Evolutionary conservation across 495 filamentous ascomycete species (phyloP).

Genomic region (Penicillium parvum): DNA sequence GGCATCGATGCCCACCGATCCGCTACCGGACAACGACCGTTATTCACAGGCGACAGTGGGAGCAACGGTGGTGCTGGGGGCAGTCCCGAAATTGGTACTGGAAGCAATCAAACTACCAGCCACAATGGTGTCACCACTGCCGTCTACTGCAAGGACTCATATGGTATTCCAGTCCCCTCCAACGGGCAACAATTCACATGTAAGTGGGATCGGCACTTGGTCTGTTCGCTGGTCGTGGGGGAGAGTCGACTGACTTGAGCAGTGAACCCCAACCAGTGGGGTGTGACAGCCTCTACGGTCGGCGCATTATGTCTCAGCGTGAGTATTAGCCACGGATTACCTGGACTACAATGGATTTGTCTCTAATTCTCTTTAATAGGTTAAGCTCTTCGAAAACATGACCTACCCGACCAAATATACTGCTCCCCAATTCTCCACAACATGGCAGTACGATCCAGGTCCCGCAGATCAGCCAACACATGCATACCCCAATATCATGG

Average conservation of each 20-base stretch:
- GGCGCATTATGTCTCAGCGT: slow-evolving; percentile 30
- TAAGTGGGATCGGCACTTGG: slow-evolving; percentile 13
- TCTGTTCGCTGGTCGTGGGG: neutral
- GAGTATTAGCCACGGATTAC: slow-evolving; percentile 2
- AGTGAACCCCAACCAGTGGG: slow-evolving; percentile 37
- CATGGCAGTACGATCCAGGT: slow-evolving; percentile 31
- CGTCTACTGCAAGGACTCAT: slow-evolving; percentile 21
- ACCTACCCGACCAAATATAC: slow-evolving; percentile 29
- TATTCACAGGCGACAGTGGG: slow-evolving; percentile 20
- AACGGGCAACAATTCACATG: slow-evolving; percentile 21
- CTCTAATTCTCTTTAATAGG: slow-evolving; percentile 14
- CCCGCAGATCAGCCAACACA: slow-evolving; percentile 28
- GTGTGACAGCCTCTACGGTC: slow-evolving; percentile 9
- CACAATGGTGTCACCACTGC: slow-evolving; percentile 15
- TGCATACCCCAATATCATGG: slow-evolving; percentile 36
- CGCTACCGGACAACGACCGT: slow-evolving; percentile 22
- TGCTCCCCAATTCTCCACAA: slow-evolving; percentile 32
- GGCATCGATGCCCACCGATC: slow-evolving; percentile 36
- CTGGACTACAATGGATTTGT: neutral
- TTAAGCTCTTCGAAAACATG: slow-evolving; percentile 32
- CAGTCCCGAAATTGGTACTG: slow-evolving; percentile 16
- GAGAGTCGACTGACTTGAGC: slow-evolving; percentile 2
- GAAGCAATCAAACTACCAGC: slow-evolving; percentile 6
- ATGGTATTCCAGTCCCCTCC: slow-evolving; percentile 22
- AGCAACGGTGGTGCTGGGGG: slow-evolving; percentile 4